Base-by-base conservation (phyloP, 2,329 filamentous ascomycete genomes). In the Alternaria consortialis region DNA sequence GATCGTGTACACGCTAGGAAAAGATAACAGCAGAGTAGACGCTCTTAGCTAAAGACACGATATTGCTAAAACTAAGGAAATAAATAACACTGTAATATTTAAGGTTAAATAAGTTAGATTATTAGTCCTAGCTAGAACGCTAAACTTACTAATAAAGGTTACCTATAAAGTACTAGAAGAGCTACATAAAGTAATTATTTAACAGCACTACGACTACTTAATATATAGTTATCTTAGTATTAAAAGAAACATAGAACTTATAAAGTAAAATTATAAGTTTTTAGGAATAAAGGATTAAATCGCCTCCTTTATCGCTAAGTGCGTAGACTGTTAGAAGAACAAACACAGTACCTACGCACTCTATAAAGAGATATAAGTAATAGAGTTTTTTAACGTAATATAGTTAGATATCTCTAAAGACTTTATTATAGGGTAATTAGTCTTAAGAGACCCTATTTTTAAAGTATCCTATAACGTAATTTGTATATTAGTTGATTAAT, bases 351-450 rank as follows among this genome's bases (percentile, higher is more conserved):
- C 43, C 5, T 25, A 58, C 32, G 36, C 25, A 51, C 47, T 9
- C 1, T 57, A 64, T 17, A 31, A 50, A 54, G 53, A 61, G 34
- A 56, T 64, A 7, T 36, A 64, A 37, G 44, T 29, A 23, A 5
- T 62, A 31, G 27, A 56, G 17, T 27, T 64, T n/a, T n/a, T n/a
- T 25, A 36, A 44, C 3, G 25, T 17, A 62, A 44, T 36, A 11
- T 64, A 29, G 59, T 27, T 9, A 31, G 51, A 64, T 2, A 58
- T 64, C 36, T 62, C 43, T 31, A 62, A 62, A 37, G 43, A 56
- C 40, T 63, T 58, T 43, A 36, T 62, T 34, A 62, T n/a, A 25
- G 40, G 48, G 29, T 25, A 59, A 51, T 56, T 29, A 29, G 9
- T 13, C 20, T 54, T 20, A 20, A 47, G 23, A 37, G 51, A 54